Conservation (phyloP, 495 filamentous ascomycete species). For the Penicillium taxi region DNA sequence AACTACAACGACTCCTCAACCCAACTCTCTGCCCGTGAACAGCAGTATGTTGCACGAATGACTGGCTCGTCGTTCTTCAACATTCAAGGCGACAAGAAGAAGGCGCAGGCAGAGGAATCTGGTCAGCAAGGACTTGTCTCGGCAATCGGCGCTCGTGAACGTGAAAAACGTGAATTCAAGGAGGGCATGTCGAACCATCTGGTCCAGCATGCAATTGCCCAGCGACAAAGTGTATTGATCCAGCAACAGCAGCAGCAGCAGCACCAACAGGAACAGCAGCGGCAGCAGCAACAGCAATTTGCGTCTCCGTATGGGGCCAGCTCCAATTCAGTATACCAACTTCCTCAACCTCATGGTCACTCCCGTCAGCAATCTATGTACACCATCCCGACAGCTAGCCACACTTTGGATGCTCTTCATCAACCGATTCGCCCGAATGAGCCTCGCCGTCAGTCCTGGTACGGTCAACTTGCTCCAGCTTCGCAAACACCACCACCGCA, state of each 20-base stretch:
- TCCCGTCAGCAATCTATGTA: slow-evolving; percentile 22
- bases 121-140: slow-evolving; percentile 59
- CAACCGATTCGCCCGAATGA: slow-evolving; percentile 28
- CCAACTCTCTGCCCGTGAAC: slow-evolving; percentile 83
- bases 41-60: slow-evolving; percentile 82
- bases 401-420: slow-evolving; percentile 37
- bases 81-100: slow-evolving; percentile 48
- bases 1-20: slow-evolving; percentile 48
- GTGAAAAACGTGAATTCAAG: slow-evolving; percentile 63
- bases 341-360: slow-evolving; percentile 7
- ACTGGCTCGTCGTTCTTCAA: slow-evolving; percentile 78
- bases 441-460: slow-evolving; percentile 36
- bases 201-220: slow-evolving; percentile 71
- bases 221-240: slow-evolving; percentile 52
- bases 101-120: slow-evolving; percentile 32
- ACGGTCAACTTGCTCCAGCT: slow-evolving; percentile 25
- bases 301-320: too few species aligned
- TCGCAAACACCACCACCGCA: slow-evolving; percentile 16
- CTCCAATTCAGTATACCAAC: slow-evolving; percentile 16
- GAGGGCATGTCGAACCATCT: slow-evolving; percentile 63
- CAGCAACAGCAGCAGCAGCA: slow-evolving; percentile 34
- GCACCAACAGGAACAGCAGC: slow-evolving; percentile 36
- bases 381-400: slow-evolving; percentile 35
- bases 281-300: slow-evolving; percentile 15
- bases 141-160: slow-evolving; percentile 67